Conservation (phyloP, 1,284 basidiomycete species). For the Calocybe gambosa region DNA sequence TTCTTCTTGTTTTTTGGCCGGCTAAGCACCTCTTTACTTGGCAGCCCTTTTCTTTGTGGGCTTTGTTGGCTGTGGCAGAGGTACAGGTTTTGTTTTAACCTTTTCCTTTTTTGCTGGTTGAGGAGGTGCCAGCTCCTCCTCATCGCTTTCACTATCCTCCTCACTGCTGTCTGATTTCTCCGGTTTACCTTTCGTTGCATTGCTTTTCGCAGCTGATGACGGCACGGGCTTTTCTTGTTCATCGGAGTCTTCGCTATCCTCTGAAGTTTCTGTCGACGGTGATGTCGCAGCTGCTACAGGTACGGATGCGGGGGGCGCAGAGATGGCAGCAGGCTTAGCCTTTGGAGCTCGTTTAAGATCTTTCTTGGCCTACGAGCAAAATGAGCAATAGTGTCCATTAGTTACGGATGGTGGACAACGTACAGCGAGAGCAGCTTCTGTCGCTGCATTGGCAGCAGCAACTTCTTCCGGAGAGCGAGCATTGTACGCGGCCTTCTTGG, state of each 20-base stretch:
- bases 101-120: conserved; percentile 25
- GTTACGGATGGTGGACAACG: conserved; percentile 14
- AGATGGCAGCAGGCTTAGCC: neutral
- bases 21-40: conserved; percentile 1
- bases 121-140: conserved; percentile 17
- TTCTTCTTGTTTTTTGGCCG: no score
- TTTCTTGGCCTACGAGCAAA: conserved; percentile 15
- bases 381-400: neutral
- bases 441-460: conserved; percentile 35
- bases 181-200: neutral
- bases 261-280: conserved; percentile 6
- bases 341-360: conserved; percentile 11
- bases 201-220: conserved; percentile 1
- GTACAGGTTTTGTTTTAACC: conserved; percentile 9
- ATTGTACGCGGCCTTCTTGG: conserved; percentile 47
- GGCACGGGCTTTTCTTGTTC: conserved; percentile 1
- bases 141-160: conserved; percentile 6
- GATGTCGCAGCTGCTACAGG: conserved; percentile 5
- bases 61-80: conserved; percentile 12
- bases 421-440: conserved; percentile 34
- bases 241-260: conserved; percentile 10
- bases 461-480: conserved; percentile 41
- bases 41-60: conserved; percentile 26
- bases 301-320: conserved; percentile 2
- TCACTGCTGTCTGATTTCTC: conserved; percentile 8